phyloP scores from a whole-genome alignment of 129 eudicot genomes.

The Lactuca saligna region DNA sequence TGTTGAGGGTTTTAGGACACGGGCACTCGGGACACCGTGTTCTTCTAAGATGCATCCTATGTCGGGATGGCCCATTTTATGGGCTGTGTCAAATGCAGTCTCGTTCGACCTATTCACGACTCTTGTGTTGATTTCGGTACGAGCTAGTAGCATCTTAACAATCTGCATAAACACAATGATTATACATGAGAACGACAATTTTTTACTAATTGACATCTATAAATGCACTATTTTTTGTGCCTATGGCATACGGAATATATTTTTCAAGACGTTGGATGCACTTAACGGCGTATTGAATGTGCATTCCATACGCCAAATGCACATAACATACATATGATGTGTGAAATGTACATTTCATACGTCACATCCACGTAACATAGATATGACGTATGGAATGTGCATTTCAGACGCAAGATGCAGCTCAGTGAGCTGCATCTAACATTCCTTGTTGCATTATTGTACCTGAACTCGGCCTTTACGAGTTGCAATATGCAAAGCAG shows the following conservation, averaged over 20 bases:
- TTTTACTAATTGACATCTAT: not conserved
- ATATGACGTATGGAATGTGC: not conserved
- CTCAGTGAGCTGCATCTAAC: not conserved
- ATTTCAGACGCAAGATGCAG: not conserved
- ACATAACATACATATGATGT: not conserved
- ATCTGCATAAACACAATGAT: constrained; percentile 45
- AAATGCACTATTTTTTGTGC: not conserved
- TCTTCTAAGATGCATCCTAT: constrained; percentile 57
- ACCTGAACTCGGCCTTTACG: constrained; percentile 92
- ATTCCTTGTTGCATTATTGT: not conserved
- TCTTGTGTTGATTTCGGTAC: constrained; percentile 51
- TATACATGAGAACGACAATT: not conserved
- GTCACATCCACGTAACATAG: too few species aligned
- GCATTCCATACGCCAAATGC: not conserved
- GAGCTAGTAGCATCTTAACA: constrained; percentile 52
- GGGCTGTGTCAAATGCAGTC: constrained; percentile 89
- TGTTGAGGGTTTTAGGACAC: constrained; percentile 46
- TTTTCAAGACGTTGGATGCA: not conserved
- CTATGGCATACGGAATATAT: not conserved
- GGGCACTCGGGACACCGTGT: constrained; percentile 63
- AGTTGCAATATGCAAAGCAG: constrained; percentile 84
- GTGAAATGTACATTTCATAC: not conserved
- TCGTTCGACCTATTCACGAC: constrained; percentile 72
- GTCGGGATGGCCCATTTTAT: constrained; percentile 48
- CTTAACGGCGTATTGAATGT: not conserved